Percentiles rank a stretch among this genome's conserved stretches.
phyloP scores from a whole-genome alignment of 1,284 basidiomycete species.

The Sanghuangporus weigelae region DNA sequence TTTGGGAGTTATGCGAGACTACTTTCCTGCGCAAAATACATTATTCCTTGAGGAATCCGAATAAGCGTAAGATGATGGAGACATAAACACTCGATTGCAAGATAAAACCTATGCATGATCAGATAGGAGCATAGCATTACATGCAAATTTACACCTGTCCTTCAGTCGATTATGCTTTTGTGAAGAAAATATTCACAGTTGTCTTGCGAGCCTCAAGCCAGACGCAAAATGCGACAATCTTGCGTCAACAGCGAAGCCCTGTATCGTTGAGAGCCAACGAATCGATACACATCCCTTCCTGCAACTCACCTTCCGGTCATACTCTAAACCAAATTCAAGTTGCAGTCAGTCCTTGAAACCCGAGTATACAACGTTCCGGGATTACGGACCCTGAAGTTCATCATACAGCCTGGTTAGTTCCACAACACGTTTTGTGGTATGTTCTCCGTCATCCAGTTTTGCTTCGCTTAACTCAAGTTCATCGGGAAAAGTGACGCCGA shows the following conservation, averaged over 20 bases:
- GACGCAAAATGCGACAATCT: slow-evolving; percentile 67
- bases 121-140: too few relatives aligned
- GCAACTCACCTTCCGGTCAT: slow-evolving; percentile 48
- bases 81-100: too few relatives aligned
- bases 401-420: slow-evolving; percentile 57
- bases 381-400: slow-evolving; percentile 54
- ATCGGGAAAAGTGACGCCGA: slow-evolving; percentile 58
- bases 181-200: neutral
- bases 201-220: slow-evolving; percentile 32
- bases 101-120: too few relatives aligned
- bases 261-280: neutral
- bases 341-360: neutral
- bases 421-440: slow-evolving; percentile 72
- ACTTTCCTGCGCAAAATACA: too few relatives aligned
- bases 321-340: slow-evolving; percentile 41
- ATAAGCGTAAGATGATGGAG: too few relatives aligned
- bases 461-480: slow-evolving; percentile 55
- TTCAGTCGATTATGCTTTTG: too few relatives aligned
- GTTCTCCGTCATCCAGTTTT: slow-evolving; percentile 76
- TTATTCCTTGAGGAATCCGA: too few relatives aligned
- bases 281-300: too few relatives aligned
- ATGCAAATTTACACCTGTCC: too few relatives aligned
- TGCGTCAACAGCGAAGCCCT: slow-evolving; percentile 78
- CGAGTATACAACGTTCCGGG: neutral
- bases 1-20: too few relatives aligned